Percentiles rank a stretch among this genome's conserved stretches.
Evolutionary conservation across 1,284 basidiomycete genomes (phyloP).

Genomic region (Heterobasidion parviporum): DNA sequence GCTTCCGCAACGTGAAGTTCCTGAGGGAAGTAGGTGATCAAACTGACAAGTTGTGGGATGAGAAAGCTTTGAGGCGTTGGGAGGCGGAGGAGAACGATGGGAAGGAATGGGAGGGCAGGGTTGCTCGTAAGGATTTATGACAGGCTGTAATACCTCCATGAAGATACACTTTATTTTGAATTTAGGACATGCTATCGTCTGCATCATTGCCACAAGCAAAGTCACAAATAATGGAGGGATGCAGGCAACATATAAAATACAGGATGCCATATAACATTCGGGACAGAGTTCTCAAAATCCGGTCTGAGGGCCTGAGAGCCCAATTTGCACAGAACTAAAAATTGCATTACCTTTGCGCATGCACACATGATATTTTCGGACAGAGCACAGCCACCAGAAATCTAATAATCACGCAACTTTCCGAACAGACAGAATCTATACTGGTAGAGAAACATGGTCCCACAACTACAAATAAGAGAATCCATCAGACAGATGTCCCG

Average conservation of each 20-base stretch:
- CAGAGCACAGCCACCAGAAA: not conserved
- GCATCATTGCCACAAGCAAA: not conserved
- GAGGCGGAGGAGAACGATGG: constrained; percentile 60
- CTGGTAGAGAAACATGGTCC: not conserved
- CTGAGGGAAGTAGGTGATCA: constrained; percentile 44
- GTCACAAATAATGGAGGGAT: too few species aligned
- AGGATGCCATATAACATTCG: too few species aligned
- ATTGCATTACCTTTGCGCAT: too few species aligned
- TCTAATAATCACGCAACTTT: not conserved
- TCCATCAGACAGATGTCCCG: constrained; percentile 72
- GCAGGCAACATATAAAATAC: too few species aligned
- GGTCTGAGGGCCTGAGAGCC: too few species aligned
- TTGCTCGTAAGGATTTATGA: too few species aligned
- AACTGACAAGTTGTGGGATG: constrained; percentile 64
- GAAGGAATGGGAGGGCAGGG: constrained; percentile 50
- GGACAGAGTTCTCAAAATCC: too few species aligned
- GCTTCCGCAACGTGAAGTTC: constrained; percentile 37
- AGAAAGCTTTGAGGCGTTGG: constrained; percentile 65
- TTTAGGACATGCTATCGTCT: not conserved
- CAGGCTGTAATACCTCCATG: too few species aligned
- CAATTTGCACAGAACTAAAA: too few species aligned
- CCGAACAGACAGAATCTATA: not conserved
- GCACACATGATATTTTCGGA: too few species aligned
- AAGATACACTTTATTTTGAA: not conserved
- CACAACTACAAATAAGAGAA: constrained; percentile 17